phyloP scores from a whole-genome alignment of 257 asterid genomes.

The Solanum bukasovii region DNA sequence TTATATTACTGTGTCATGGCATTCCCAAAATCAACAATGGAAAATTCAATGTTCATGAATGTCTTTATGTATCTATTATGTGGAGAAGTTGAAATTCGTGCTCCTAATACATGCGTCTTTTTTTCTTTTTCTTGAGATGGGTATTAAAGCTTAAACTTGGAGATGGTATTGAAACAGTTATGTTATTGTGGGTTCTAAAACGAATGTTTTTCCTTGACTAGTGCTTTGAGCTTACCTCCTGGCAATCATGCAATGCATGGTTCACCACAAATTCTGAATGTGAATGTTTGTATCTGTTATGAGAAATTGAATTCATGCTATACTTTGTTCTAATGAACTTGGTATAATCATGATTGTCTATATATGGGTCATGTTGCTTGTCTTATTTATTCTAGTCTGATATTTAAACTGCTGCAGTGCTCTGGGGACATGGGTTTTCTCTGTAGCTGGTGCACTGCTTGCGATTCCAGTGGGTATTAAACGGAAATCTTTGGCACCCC shows the following conservation, averaged over 20 bases:
- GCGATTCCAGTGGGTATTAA: conserved; percentile 95
- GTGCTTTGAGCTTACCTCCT: background rate
- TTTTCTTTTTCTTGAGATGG: background rate
- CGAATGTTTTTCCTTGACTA: background rate
- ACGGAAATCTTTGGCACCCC: conserved; percentile 76
- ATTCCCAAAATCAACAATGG: background rate
- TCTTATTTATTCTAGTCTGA: background rate
- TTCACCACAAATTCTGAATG: background rate
- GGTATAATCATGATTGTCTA: background rate
- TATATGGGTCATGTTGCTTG: background rate
- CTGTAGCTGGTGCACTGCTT: conserved; percentile 80
- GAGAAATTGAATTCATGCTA: background rate
- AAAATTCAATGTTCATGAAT: background rate
- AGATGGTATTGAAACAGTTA: background rate
- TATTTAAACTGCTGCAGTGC: conserved; percentile 39
- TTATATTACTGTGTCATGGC: background rate
- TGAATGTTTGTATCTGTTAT: background rate
- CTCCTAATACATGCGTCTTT: background rate
- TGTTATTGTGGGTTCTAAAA: background rate
- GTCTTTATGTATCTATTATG: background rate
- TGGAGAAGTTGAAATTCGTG: background rate
- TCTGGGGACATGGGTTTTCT: conserved; percentile 92
- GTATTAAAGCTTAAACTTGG: background rate
- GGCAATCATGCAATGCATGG: background rate
- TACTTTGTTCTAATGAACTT: background rate